phyloP scores from a whole-genome alignment of 345 rosid genomes.

The Durio zibethinus region DNA sequence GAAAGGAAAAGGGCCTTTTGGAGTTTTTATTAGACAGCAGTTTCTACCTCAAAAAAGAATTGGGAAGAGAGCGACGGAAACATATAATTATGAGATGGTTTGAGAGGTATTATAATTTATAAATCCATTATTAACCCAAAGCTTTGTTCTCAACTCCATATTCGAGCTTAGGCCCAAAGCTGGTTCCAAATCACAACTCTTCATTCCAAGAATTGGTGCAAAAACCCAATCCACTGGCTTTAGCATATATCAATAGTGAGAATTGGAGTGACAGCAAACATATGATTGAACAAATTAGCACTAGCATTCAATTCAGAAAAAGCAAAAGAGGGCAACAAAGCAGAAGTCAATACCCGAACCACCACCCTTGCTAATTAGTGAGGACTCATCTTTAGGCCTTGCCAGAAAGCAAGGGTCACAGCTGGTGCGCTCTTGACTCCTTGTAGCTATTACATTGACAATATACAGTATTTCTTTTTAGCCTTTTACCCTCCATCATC shows the following conservation, averaged over 20 bases:
- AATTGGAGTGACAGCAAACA: not conserved
- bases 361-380: slow-evolving; percentile 44
- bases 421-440: slow-evolving; percentile 98
- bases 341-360: slow-evolving; percentile 99
- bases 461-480: not conserved
- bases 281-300: not conserved
- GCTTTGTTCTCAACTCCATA: not conserved
- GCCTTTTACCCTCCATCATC: not conserved
- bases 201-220: too few relatives aligned
- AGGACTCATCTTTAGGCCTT: slow-evolving; percentile 20
- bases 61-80: not conserved
- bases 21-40: not conserved
- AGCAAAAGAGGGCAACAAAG: slow-evolving; percentile 10
- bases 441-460: not conserved
- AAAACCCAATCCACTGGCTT: too few relatives aligned
- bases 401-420: slow-evolving; percentile 37
- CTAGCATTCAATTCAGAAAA: slow-evolving; percentile 19
- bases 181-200: too few relatives aligned
- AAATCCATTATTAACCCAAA: not conserved
- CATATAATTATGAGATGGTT: too few relatives aligned
- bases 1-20: not conserved
- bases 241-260: too few relatives aligned
- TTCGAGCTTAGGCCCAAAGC: not conserved
- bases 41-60: not conserved
- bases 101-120: too few relatives aligned